Percentiles rank a stretch among this genome's conserved stretches.
These are phyloP conservation scores for Penicillium sp. DNA, from an alignment of 2,329 filamentous ascomycete species.

Conservation along the genomic window DNA sequence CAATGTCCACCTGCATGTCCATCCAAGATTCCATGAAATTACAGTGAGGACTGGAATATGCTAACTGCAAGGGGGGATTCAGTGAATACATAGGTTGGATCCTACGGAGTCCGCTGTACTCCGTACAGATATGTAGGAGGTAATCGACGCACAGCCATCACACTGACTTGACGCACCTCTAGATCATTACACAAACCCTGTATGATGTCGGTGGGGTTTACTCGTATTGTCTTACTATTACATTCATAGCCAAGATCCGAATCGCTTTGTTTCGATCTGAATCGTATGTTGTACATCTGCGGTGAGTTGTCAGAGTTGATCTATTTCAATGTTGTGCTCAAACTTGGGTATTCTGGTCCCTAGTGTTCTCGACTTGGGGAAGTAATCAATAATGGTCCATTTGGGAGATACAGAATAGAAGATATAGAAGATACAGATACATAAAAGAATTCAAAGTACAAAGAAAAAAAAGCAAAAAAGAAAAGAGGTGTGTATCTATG, in stretches of 20 bases:
- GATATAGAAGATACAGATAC: neutral
- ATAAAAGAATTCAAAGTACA: neutral
- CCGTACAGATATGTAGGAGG: neutral
- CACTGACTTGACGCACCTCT: conserved; percentile 14
- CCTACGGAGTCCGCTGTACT: neutral
- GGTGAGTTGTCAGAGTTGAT: neutral
- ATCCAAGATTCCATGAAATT: neutral
- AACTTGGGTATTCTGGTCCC: neutral
- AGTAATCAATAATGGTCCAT: neutral
- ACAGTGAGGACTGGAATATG: neutral
- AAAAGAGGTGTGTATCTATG: neutral
- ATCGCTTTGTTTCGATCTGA: neutral
- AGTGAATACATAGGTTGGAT: neutral
- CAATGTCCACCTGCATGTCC: neutral
- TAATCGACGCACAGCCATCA: conserved; percentile 10
- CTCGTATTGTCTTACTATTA: neutral
- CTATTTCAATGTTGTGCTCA: neutral
- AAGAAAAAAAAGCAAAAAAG: neutral
- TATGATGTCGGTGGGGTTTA: neutral
- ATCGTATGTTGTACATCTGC: neutral
- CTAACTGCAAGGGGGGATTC: neutral
- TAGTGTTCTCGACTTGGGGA: neutral
- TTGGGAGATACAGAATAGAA: too few relatives aligned
- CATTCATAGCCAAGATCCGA: neutral
- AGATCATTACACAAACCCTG: conserved; percentile 13